phyloP scores from a whole-genome alignment of 1,284 basidiomycete species.

The Sporisorium reilianum region DNA sequence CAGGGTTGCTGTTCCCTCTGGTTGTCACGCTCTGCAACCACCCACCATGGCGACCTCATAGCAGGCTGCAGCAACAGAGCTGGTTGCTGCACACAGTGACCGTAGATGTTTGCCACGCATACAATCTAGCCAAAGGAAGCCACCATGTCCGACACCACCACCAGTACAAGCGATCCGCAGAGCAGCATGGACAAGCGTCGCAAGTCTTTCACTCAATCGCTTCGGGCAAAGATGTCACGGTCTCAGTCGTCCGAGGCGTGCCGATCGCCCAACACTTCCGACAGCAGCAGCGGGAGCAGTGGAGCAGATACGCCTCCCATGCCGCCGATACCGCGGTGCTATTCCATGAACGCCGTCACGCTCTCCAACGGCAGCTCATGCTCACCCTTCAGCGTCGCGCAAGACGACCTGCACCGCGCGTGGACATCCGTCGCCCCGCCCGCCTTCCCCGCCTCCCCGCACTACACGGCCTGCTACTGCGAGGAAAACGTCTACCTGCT shows the following conservation, averaged over 20 bases:
- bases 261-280: neutral
- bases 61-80: neutral
- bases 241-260: neutral
- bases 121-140: neutral
- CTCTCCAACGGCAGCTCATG: neutral
- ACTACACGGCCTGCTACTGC: conserved; percentile 53
- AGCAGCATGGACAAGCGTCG: conserved; percentile 2
- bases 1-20: neutral
- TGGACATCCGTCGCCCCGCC: conserved; percentile 21
- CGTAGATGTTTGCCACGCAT: neutral
- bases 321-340: neutral
- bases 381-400: neutral
- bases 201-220: conserved; percentile 7
- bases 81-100: no score
- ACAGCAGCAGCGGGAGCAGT: neutral
- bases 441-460: conserved; percentile 7
- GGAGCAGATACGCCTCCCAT: neutral
- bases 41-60: conserved; percentile 1
- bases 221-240: conserved; percentile 6
- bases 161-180: neutral
- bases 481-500: conserved; percentile 59
- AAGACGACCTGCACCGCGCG: neutral
- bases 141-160: conserved; percentile 1
- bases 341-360: neutral
- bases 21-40: neutral